Evolutionary conservation across 495 filamentous ascomycete species (phyloP).

Genomic region (Aspergillus asperescens): DNA sequence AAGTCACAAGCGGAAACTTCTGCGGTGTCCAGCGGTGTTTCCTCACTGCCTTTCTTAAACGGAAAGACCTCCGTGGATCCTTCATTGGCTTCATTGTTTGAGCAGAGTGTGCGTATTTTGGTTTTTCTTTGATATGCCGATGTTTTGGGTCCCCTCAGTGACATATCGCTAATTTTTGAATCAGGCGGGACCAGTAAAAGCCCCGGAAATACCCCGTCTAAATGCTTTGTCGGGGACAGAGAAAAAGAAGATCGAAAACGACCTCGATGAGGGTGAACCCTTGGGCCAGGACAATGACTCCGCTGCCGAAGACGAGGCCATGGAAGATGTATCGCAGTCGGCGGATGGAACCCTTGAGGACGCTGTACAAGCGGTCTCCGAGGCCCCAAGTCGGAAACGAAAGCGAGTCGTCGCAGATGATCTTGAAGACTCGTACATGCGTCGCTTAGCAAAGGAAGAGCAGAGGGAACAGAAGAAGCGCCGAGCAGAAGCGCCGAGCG

Average conservation of each 20-base stretch:
- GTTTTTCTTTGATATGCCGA: conserved; percentile 4
- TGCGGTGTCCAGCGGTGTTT: conserved; percentile 10
- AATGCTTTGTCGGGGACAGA: conserved; percentile 16
- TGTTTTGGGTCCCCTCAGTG: background rate
- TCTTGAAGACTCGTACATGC: conserved; percentile 76
- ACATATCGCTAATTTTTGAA: conserved; percentile 10
- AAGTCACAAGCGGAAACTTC: conserved; percentile 31
- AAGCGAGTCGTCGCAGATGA: conserved; percentile 72
- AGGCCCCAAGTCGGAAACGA: conserved; percentile 60
- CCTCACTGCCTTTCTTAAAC: conserved; percentile 32
- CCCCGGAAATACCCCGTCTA: conserved; percentile 47
- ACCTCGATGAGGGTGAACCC: conserved; percentile 30
- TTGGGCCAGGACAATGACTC: conserved; percentile 33
- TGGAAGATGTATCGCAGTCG: conserved; percentile 40
- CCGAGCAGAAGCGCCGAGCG: conserved; percentile 18
- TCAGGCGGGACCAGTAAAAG: conserved; percentile 65
- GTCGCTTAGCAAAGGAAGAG: conserved; percentile 59
- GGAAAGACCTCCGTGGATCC: conserved; percentile 59
- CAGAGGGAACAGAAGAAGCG: conserved; percentile 44
- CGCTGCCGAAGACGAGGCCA: conserved; percentile 39
- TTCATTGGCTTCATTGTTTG: conserved; percentile 71
- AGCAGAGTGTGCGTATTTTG: conserved; percentile 61
- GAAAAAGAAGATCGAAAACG: conserved; percentile 19
- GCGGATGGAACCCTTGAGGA: conserved; percentile 30
- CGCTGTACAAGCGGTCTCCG: conserved; percentile 30